Conservation (phyloP, 139 green algal genomes). For the Raphidocelis subcapitata region DNA sequence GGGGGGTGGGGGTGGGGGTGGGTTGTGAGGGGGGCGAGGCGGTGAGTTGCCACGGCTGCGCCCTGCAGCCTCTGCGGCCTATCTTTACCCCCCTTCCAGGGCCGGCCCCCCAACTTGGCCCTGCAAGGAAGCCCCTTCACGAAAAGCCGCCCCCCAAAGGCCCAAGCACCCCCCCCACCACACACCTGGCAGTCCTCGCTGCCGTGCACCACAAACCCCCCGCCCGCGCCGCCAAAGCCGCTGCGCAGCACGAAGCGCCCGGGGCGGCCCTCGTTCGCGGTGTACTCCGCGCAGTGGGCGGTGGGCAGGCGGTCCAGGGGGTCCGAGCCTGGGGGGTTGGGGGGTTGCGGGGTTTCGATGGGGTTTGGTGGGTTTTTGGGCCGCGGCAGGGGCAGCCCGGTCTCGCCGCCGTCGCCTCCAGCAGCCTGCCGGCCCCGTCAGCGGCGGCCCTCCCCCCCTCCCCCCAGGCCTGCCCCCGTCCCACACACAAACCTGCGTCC, state of each 20-base stretch:
- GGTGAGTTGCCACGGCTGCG: neutral
- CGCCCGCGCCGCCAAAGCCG: slow-evolving; percentile 75
- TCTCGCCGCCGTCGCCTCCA: too few relatives aligned
- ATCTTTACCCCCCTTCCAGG: neutral
- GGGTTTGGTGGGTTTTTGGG: neutral
- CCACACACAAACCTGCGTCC: slow-evolving; percentile 15
- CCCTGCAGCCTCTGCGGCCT: too few relatives aligned
- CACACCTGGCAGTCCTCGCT: slow-evolving; percentile 76
- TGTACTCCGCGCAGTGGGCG: slow-evolving; percentile 34
- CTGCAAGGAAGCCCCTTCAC: neutral
- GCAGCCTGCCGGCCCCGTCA: too few relatives aligned
- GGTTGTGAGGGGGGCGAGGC: neutral
- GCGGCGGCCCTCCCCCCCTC: too few relatives aligned
- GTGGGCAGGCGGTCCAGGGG: slow-evolving; percentile 21
- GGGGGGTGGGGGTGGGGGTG: neutral
- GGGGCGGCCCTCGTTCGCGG: slow-evolving; percentile 35
- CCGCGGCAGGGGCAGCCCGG: neutral
- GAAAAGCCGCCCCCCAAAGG: neutral
- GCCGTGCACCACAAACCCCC: slow-evolving; percentile 79
- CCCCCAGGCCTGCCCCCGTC: neutral
- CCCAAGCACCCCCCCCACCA: neutral
- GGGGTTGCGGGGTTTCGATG: slow-evolving; percentile 6
- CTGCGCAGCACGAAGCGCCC: slow-evolving; percentile 85
- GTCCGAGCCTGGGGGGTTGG: slow-evolving; percentile 20
- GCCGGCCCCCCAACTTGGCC: neutral